These are phyloP conservation scores for Tinospora cordifolia DNA, from an alignment of 164 flowering plant species.

Conservation along the genomic window DNA sequence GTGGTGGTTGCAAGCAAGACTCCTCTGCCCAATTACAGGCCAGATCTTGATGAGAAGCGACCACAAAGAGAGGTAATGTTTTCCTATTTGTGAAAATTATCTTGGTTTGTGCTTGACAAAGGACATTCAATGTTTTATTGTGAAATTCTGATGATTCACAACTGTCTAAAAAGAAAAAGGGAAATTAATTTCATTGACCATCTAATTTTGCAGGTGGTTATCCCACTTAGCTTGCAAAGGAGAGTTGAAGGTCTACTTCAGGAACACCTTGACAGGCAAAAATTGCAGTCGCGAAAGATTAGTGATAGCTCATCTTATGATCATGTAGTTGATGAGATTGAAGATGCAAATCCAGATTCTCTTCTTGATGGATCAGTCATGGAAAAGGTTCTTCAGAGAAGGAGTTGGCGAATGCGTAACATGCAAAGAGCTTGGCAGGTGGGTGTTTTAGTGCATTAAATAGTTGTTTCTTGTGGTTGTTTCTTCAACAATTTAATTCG, in stretches of 20 bases:
- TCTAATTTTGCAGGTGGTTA: slow-evolving; percentile 57
- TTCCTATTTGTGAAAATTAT: neutral
- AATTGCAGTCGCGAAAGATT: slow-evolving; percentile 38
- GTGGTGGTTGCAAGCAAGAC: slow-evolving; percentile 95
- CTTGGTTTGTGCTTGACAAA: neutral
- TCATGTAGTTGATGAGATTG: slow-evolving; percentile 21
- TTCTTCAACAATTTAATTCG: neutral
- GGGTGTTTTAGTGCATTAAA: neutral
- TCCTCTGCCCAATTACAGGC: slow-evolving; percentile 93
- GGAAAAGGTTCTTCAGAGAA: slow-evolving; percentile 94
- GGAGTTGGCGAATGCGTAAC: slow-evolving; percentile 80
- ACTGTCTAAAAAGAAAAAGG: neutral
- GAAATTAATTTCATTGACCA: neutral
- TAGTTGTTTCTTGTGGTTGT: neutral
- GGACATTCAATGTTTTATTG: neutral
- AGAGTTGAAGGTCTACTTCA: slow-evolving; percentile 92
- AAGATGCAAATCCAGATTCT: slow-evolving; percentile 37
- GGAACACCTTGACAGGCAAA: slow-evolving; percentile 81
- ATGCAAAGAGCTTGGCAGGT: slow-evolving; percentile 88
- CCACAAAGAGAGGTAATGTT: slow-evolving; percentile 93
- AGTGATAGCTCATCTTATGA: slow-evolving; percentile 22
- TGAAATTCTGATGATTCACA: neutral
- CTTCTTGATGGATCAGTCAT: slow-evolving; percentile 74
- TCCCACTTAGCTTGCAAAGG: slow-evolving; percentile 90
- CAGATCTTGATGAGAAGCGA: slow-evolving; percentile 93